Base-by-base conservation (phyloP, 345 rosid species). In the Corchorus olitorius region DNA sequence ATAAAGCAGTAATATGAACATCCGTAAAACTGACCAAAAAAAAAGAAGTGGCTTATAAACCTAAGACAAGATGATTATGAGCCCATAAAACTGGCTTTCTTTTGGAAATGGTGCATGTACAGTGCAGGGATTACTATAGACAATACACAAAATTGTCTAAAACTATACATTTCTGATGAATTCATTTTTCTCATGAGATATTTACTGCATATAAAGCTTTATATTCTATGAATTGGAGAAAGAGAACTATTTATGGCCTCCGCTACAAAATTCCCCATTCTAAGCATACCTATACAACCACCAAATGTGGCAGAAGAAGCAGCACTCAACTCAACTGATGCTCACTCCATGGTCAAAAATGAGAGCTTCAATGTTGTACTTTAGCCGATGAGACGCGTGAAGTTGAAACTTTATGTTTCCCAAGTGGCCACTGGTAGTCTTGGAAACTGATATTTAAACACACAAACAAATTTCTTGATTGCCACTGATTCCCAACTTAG, bases 401-500 rank as follows among this genome's bases (percentile, higher is more conserved):
- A 4, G 14, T 11, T 45, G 33, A 11, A n/a, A 54, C 59, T 17
- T 54, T 33, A 27, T 11, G 65, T 33, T 11, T 12, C 27, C 41
- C 8, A 6, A 15, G 45, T 71, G 6, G 1, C 7, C 16, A 35
- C 14, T 71, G 6, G 2, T 43, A 6, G 15, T 20, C 20, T 52
- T 33, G 59, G 59, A 70, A 70, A 50, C 8, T 52, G 15, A 50
- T 10, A 2, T 14, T 27, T 13, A 41, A 14, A 8, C 49, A 3
- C 11, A 12, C 15, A 13, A 2, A 22, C 13, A 13, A 48, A 41
- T 39, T 43, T 46, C 19, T 5, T 15, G 37, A 6, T 61, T 43
- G 6, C 55, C 33, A 27, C 27, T 33, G 33, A 34, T 55, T 60
- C 62, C 16, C 66, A 68, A 20, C 69, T 85, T 77, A 87, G 72